phyloP scores from a whole-genome alignment of 306 rosid species.

The Acacia acuminata region DNA sequence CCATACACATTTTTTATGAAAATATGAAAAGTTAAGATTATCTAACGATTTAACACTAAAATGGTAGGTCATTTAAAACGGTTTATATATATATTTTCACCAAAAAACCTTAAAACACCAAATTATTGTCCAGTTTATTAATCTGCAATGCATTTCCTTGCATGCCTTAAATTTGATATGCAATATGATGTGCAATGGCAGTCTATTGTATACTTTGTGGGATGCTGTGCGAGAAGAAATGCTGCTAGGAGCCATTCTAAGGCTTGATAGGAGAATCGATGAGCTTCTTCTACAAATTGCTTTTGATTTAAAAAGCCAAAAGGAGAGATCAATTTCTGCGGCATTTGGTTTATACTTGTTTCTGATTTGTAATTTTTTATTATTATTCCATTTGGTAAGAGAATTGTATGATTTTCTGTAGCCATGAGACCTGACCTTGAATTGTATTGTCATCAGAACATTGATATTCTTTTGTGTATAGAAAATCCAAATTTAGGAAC shows the following conservation, averaged over 20 bases:
- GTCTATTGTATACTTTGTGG: conserved; percentile 81
- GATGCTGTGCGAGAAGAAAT: conserved; percentile 88
- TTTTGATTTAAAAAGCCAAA: conserved; percentile 23
- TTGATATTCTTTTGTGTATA: conserved; percentile 31
- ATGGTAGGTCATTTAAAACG: not conserved
- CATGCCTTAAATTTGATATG: not conserved
- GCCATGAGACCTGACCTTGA: not conserved
- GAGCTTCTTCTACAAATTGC: not conserved
- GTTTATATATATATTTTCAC: not conserved
- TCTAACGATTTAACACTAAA: not conserved
- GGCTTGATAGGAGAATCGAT: conserved; percentile 34
- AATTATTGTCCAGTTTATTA: not conserved
- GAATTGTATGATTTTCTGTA: conserved; percentile 21
- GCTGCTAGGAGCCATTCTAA: conserved; percentile 63
- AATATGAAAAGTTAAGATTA: not conserved
- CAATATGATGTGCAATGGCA: conserved; percentile 41
- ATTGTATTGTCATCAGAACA: conserved; percentile 17
- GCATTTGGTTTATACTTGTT: not conserved
- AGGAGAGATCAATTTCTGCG: conserved; percentile 2
- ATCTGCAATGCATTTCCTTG: not conserved
- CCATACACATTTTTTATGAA: no score
- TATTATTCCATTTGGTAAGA: conserved; percentile 7
- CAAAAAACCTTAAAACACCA: not conserved
- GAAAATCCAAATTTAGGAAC: conserved; percentile 14
- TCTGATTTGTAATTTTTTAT: conserved; percentile 9